Evolutionary conservation across 2,329 filamentous ascomycete genomes (phyloP).

Genomic region (Aspergillus tamarii): DNA sequence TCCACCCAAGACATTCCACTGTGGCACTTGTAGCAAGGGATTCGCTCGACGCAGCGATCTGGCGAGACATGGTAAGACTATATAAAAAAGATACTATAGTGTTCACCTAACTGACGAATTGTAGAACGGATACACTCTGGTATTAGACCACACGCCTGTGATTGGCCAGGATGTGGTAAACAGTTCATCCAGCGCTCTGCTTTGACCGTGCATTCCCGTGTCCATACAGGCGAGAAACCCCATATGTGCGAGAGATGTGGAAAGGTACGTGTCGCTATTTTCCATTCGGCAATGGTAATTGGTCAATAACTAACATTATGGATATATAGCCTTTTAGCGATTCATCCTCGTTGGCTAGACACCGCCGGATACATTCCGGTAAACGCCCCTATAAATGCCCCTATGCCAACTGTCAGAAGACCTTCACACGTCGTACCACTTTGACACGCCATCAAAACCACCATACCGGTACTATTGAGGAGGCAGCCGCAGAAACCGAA

Average conservation of each 20-base stretch:
- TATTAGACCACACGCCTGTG: constrained; percentile 87
- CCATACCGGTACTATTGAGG: constrained; percentile 92
- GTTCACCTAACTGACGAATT: background rate
- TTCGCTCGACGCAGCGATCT: constrained; percentile 94
- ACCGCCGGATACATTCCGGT: constrained; percentile 92
- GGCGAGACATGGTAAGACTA: constrained; percentile 80
- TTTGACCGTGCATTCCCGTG: constrained; percentile 89
- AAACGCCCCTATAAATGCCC: constrained; percentile 97
- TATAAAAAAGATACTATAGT: background rate
- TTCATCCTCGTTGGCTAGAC: constrained; percentile 88
- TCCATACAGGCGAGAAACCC: constrained; percentile 97
- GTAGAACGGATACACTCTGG: constrained; percentile 94
- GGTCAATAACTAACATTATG: background rate
- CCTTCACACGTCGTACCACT: constrained; percentile 93
- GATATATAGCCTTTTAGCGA: constrained; percentile 83
- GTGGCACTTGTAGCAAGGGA: constrained; percentile 84
- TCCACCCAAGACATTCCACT: constrained; percentile 78
- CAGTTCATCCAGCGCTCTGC: constrained; percentile 97
- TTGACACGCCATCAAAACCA: constrained; percentile 94
- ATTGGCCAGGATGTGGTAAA: constrained; percentile 85
- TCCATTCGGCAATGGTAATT: too few species aligned
- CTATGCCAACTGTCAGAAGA: constrained; percentile 97
- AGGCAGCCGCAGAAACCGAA: constrained; percentile 85
- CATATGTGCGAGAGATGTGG: constrained; percentile 96
- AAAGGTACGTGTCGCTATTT: constrained; percentile 66